These are phyloP conservation scores for Ophiobolus disseminans DNA, from an alignment of 2,329 filamentous ascomycete genomes.

Conservation along the genomic window DNA sequence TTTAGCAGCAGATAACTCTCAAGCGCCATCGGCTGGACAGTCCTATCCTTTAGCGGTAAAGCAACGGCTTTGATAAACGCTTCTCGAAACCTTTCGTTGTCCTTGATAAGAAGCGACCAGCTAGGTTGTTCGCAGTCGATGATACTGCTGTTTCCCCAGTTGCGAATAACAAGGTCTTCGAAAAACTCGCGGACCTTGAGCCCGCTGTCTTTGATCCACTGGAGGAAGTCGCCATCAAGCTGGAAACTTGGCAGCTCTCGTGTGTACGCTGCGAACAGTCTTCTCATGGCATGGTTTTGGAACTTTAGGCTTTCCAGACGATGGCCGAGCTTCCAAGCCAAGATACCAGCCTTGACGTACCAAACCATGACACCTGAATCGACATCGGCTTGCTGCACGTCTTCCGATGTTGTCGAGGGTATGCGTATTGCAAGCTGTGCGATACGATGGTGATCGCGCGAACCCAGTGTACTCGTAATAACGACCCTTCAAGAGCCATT, in stretches of 20 bases:
- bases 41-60: background rate
- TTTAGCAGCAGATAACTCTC: background rate
- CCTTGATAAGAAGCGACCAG: background rate
- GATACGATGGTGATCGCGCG: no score
- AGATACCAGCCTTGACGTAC: background rate
- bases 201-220: no score
- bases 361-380: background rate
- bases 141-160: background rate
- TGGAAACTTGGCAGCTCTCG: no score
- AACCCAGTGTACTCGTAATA: background rate
- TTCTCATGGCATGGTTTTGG: background rate
- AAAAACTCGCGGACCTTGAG: background rate
- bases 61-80: background rate
- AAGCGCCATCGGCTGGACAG: background rate
- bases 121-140: background rate
- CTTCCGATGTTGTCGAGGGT: no score
- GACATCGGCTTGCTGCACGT: no score
- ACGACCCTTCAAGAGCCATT: no score
- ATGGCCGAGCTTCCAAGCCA: background rate
- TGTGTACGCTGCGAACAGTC: background rate
- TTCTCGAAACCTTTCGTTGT: background rate
- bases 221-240: no score
- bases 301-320: background rate
- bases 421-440: no score
- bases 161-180: background rate